phyloP scores from a whole-genome alignment of 768 basidiomycete genomes.

The Cystofilobasidium ferigula region DNA sequence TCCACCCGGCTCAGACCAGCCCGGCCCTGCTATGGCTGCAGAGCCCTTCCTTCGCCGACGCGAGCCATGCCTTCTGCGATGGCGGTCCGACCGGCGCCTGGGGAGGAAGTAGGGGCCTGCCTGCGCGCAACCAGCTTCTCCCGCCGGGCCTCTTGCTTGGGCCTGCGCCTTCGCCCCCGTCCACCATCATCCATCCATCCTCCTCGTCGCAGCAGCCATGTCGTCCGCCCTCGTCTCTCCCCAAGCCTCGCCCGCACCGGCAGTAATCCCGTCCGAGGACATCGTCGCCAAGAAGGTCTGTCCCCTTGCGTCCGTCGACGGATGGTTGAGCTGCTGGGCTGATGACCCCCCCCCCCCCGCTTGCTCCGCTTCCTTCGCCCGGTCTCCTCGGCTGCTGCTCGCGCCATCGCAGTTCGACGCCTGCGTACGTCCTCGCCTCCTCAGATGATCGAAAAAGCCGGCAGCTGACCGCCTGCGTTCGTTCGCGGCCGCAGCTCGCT shows the following conservation, averaged over 20 bases:
- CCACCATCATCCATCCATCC: background rate
- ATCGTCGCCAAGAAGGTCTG: constrained; percentile 76
- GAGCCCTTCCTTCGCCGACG: no score
- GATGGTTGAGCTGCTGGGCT: background rate
- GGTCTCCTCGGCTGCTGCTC: background rate
- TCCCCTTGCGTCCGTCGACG: background rate
- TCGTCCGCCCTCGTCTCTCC: constrained; percentile 30
- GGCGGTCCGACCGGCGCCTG: no score
- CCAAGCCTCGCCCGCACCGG: constrained; percentile 34
- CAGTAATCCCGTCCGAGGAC: constrained; percentile 68
- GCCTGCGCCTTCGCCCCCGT: no score
- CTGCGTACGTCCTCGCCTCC: constrained; percentile 43
- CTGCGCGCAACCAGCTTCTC: no score
- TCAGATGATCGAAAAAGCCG: no score
- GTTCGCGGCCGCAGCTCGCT: constrained; percentile 44
- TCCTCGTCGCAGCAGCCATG: constrained; percentile 25
- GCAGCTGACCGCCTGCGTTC: no score
- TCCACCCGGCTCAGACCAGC: no score
- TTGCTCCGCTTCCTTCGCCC: no score
- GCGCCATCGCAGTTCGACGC: constrained; percentile 58
- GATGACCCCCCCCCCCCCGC: background rate
- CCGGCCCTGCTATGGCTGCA: no score
- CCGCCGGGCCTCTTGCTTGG: no score
- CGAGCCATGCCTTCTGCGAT: no score
- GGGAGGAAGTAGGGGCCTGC: no score